Conservation (phyloP, 2,329 filamentous ascomycete species). For the Peltaster fructicola region DNA sequence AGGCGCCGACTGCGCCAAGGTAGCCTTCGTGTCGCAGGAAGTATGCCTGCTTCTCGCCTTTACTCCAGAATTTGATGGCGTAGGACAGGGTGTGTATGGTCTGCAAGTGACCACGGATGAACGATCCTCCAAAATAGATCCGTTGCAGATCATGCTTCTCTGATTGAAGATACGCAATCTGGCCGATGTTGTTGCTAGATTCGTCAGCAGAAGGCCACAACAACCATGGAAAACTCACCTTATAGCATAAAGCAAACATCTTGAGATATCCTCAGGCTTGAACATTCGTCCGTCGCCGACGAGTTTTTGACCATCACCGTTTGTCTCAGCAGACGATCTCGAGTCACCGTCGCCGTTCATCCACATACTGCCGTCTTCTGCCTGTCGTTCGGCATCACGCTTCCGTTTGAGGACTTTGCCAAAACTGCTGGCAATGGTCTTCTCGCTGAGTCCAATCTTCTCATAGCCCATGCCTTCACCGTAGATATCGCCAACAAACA, state of each 20-base stretch:
- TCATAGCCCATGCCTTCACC: slow-evolving; percentile 90
- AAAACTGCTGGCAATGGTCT: slow-evolving; percentile 87
- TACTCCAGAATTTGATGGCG: slow-evolving; percentile 94
- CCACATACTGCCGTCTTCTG: slow-evolving; percentile 51
- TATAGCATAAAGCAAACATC: slow-evolving; percentile 83
- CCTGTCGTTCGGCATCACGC: slow-evolving; percentile 58
- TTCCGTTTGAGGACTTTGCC: slow-evolving; percentile 95
- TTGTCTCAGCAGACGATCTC: slow-evolving; percentile 13
- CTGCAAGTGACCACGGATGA: slow-evolving; percentile 88
- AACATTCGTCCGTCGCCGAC: slow-evolving; percentile 38
- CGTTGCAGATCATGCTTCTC: slow-evolving; percentile 81
- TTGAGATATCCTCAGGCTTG: slow-evolving; percentile 66
- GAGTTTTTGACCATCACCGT: slow-evolving; percentile 11
- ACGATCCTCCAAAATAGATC: slow-evolving; percentile 95
- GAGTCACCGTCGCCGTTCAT: slow-evolving; percentile 31
- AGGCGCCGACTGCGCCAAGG: slow-evolving; percentile 81
- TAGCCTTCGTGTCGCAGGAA: slow-evolving; percentile 94
- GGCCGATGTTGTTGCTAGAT: slow-evolving; percentile 82
- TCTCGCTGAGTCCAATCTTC: slow-evolving; percentile 92
- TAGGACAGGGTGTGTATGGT: slow-evolving; percentile 97
- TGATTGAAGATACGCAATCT: slow-evolving; percentile 93
- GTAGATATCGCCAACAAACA: slow-evolving; percentile 96
- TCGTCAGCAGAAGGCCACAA: too few species aligned
- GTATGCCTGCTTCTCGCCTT: slow-evolving; percentile 84
- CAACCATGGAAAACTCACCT: slow-evolving; percentile 27